phyloP scores from a whole-genome alignment of 306 rosid species.

The Prunus dulcis region DNA sequence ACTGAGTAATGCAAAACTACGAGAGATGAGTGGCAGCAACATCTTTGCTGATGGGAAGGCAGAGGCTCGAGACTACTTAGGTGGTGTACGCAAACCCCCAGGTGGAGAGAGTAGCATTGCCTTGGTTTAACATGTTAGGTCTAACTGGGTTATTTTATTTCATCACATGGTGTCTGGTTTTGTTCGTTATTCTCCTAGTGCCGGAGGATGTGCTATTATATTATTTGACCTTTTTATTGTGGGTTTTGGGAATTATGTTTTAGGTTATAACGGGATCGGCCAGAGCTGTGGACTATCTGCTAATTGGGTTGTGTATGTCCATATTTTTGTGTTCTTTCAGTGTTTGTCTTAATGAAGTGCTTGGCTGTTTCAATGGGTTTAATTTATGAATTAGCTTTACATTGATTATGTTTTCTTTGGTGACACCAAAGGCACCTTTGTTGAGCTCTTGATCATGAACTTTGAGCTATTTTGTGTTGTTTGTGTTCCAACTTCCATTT shows the following conservation, averaged over 20 bases:
- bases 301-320: slow-evolving; percentile 89
- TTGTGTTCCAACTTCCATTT: not conserved
- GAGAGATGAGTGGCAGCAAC: slow-evolving; percentile 90
- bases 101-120: slow-evolving; percentile 99
- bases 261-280: slow-evolving; percentile 64
- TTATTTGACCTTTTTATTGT: slow-evolving; percentile 66
- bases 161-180: slow-evolving; percentile 41
- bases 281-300: slow-evolving; percentile 53
- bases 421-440: not conserved
- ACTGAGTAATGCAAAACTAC: slow-evolving; percentile 72
- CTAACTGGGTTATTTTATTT: slow-evolving; percentile 51
- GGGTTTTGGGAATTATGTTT: slow-evolving; percentile 65
- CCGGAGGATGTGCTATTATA: slow-evolving; percentile 53
- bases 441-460: not conserved
- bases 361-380: slow-evolving; percentile 47
- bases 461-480: not conserved
- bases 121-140: slow-evolving; percentile 71
- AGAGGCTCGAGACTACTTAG: slow-evolving; percentile 85
- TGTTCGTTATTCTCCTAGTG: slow-evolving; percentile 50
- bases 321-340: slow-evolving; percentile 47
- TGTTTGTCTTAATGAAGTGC: slow-evolving; percentile 52
- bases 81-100: slow-evolving; percentile 97
- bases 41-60: slow-evolving; percentile 96
- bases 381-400: not conserved
- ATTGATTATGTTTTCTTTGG: not conserved